phyloP scores from a whole-genome alignment of 441 rosid species.

The Capsella rubella region DNA sequence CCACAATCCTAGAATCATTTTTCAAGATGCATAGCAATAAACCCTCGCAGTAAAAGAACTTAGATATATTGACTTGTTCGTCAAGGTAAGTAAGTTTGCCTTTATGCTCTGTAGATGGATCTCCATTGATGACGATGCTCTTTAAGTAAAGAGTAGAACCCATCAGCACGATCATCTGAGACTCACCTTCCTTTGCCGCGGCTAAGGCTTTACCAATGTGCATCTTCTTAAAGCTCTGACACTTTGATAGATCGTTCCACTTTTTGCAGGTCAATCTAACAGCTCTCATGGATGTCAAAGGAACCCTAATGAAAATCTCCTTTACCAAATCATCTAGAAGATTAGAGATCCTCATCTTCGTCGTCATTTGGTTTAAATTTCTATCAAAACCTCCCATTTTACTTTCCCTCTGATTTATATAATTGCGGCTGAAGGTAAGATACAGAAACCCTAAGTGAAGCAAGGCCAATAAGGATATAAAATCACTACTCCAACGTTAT shows the following conservation, averaged over 20 bases:
- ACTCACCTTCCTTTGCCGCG: neutral
- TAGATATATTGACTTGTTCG: neutral
- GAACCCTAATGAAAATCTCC: constrained; percentile 16
- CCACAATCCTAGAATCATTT: neutral
- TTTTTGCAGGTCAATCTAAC: constrained; percentile 1
- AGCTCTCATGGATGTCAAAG: constrained; percentile 1
- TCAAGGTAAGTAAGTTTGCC: neutral
- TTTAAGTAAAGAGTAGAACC: neutral
- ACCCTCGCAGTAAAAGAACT: constrained; percentile 7
- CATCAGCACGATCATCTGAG: constrained; percentile 14
- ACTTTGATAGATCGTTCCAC: neutral
- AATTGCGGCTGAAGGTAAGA: neutral
- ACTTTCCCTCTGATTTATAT: neutral
- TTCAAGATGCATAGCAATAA: constrained; percentile 13
- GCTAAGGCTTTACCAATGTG: neutral
- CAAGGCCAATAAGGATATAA: too few species aligned
- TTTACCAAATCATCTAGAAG: neutral
- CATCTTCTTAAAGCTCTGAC: neutral
- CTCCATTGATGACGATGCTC: neutral
- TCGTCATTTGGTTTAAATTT: neutral
- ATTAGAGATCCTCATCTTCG: neutral
- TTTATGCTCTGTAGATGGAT: neutral
- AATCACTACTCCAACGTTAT: too few species aligned
- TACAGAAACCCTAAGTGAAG: too few species aligned
- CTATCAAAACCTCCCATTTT: neutral